phyloP scores from a whole-genome alignment of 2,329 filamentous ascomycete species.

The Lasiodiplodia sp. region DNA sequence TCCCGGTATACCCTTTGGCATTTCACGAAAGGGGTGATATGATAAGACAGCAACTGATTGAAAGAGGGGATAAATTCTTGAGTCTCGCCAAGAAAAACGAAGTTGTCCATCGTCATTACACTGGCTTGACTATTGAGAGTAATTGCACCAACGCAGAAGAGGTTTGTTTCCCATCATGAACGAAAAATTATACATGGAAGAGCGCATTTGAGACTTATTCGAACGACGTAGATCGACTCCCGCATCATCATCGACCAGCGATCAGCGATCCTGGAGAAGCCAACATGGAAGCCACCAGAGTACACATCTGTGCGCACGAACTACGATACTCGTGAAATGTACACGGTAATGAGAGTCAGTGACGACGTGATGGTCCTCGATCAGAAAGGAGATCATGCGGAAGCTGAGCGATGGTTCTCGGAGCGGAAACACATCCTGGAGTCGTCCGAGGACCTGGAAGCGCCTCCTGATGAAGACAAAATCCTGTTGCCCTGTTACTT shows the following conservation, averaged over 20 bases:
- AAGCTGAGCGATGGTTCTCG: neutral
- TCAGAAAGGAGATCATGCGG: neutral
- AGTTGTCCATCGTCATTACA: neutral
- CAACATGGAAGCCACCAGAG: neutral
- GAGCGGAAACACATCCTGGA: neutral
- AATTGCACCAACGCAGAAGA: neutral
- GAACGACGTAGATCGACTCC: neutral
- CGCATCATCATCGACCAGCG: neutral
- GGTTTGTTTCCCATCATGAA: too few species aligned
- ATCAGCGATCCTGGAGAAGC: neutral
- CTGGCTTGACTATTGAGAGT: neutral
- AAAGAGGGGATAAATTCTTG: neutral
- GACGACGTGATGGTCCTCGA: too few species aligned
- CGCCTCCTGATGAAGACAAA: neutral
- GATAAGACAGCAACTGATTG: fast-evolving
- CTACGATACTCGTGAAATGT: neutral
- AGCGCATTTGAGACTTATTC: too few species aligned
- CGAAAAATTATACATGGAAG: too few species aligned
- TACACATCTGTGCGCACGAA: neutral
- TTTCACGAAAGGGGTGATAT: neutral
- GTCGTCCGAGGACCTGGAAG: neutral
- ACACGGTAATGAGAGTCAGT: too few species aligned
- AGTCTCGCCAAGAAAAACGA: neutral
- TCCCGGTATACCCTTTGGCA: neutral
- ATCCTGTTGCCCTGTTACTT: neutral